A percentile compares a stretch with the other conserved stretches of the same genome.
Conservation (phyloP, 129 eudicot species). For the carrot (Daucus carota) region DH1_v3.0 NC_030386.2:8756001-8756500, state of each 20-base stretch:
- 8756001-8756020: conserved; percentile 19
- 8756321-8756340: too few relatives aligned
- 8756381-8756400: too few relatives aligned
- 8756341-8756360: too few relatives aligned
- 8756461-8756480: too few relatives aligned
- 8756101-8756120: conserved; percentile 16
- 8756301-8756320: too few relatives aligned
- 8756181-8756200: not conserved
- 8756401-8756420: too few relatives aligned
- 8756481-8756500: too few relatives aligned
- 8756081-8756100: conserved; percentile 1
- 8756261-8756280: not conserved
- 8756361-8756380: too few relatives aligned
- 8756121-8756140: conserved; percentile 10
- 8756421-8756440: too few relatives aligned
- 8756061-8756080: conserved; percentile 14
- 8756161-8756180: conserved; percentile 5
- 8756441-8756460: too few relatives aligned
- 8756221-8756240: not conserved
- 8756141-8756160: conserved; percentile 17
- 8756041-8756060: conserved; percentile 21
- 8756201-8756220: not conserved
- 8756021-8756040: conserved; percentile 1
- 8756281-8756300: too few relatives aligned
- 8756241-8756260: not conserved